phyloP scores from a whole-genome alignment of 1,284 basidiomycete species.

The Flammula alnicola region DNA sequence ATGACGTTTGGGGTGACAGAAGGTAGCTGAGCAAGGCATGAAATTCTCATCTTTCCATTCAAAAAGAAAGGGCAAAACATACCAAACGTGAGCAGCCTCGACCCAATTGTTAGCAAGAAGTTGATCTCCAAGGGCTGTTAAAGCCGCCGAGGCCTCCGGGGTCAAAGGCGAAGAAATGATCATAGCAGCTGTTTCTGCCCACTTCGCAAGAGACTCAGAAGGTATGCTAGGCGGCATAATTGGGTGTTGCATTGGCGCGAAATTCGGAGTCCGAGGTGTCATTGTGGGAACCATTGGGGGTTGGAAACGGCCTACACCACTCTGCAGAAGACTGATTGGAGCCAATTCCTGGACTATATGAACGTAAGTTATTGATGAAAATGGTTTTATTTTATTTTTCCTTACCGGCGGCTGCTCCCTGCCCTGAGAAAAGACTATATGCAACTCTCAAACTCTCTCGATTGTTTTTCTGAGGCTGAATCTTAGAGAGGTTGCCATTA shows the following conservation, averaged over 20 bases:
- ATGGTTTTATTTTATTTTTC: constrained; percentile 8
- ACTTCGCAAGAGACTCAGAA: constrained; percentile 66
- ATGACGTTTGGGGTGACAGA: constrained; percentile 84
- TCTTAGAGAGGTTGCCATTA: constrained; percentile 20
- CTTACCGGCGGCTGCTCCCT: constrained; percentile 76
- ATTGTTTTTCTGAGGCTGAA: constrained; percentile 43
- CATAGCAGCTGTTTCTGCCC: constrained; percentile 89
- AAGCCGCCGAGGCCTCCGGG: constrained; percentile 68
- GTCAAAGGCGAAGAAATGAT: constrained; percentile 78
- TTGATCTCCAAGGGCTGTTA: constrained; percentile 89
- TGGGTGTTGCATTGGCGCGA: constrained; percentile 44
- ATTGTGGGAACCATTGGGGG: constrained; percentile 36
- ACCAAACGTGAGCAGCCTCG: constrained; percentile 94
- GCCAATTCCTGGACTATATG: constrained; percentile 78
- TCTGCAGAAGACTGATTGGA: constrained; percentile 59
- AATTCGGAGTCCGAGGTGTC: constrained; percentile 71
- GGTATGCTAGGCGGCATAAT: constrained; percentile 47
- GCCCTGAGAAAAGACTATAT: constrained; percentile 88
- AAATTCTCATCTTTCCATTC: constrained; percentile 5
- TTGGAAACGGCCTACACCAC: constrained; percentile 42
- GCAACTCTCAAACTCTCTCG: constrained; percentile 80
- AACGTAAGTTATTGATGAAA: background rate
- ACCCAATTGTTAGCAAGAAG: constrained; percentile 74
- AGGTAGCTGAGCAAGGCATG: constrained; percentile 72
- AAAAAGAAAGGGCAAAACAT: constrained; percentile 16